Percentiles rank a stretch among this genome's conserved stretches.
Evolutionary conservation across 2,329 filamentous ascomycete species (phyloP).

Genomic region (Bipolaris gigantea): DNA sequence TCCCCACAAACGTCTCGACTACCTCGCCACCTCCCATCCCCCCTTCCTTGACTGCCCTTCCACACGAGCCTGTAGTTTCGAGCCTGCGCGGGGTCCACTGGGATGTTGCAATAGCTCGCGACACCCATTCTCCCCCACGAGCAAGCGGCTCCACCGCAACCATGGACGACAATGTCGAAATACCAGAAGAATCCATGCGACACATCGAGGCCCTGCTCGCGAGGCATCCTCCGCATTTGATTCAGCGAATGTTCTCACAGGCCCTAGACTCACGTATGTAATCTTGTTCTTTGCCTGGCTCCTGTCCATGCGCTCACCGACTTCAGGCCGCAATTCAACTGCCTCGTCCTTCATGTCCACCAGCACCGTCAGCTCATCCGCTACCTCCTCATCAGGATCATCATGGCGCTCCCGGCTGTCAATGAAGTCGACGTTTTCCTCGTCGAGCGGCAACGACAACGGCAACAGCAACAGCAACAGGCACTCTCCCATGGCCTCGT

Average conservation of each 20-base stretch:
- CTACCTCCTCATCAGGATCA: slow-evolving; percentile 35
- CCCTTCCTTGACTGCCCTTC: slow-evolving; percentile 21
- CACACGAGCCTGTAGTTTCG: slow-evolving; percentile 12
- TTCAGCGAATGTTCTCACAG: slow-evolving; percentile 44
- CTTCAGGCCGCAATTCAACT: slow-evolving; percentile 38
- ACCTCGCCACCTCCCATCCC: slow-evolving; percentile 25
- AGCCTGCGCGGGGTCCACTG: slow-evolving; percentile 12
- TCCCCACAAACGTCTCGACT: slow-evolving; percentile 22
- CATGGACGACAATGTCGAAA: slow-evolving; percentile 42
- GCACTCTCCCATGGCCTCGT: slow-evolving; percentile 33
- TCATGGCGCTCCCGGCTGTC: slow-evolving; percentile 41
- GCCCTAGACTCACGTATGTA: slow-evolving; percentile 42
- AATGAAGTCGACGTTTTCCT: slow-evolving; percentile 38
- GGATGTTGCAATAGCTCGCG: slow-evolving; percentile 24
- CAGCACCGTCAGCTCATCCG: slow-evolving; percentile 32
- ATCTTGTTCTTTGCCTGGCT: neutral
- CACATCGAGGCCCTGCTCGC: slow-evolving; percentile 43
- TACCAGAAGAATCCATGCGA: slow-evolving; percentile 44
- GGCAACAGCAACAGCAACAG: slow-evolving; percentile 33
- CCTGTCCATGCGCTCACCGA: slow-evolving; percentile 22
- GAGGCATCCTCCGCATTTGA: slow-evolving; percentile 41
- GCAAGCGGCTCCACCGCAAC: slow-evolving; percentile 18
- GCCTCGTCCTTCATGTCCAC: slow-evolving; percentile 40
- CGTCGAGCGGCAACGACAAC: slow-evolving; percentile 33
- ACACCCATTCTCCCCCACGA: slow-evolving; percentile 3